These are phyloP conservation scores for Aspergillus sp. DNA, from an alignment of 2,329 filamentous ascomycete species.

Conservation along the genomic window DNA sequence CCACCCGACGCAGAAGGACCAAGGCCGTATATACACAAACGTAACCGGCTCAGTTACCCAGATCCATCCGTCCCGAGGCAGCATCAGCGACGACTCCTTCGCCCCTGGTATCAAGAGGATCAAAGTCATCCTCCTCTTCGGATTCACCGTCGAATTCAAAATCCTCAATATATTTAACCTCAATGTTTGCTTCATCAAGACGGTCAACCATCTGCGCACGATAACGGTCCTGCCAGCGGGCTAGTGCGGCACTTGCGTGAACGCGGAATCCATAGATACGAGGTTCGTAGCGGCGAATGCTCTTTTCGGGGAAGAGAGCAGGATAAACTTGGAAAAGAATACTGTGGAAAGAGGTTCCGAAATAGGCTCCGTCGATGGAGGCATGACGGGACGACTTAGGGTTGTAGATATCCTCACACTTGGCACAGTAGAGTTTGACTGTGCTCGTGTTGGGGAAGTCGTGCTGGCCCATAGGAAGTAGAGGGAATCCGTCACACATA, in stretches of 20 bases:
- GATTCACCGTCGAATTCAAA: conserved; percentile 53
- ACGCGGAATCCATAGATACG: conserved; percentile 93
- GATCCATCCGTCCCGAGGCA: conserved; percentile 30
- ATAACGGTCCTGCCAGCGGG: conserved; percentile 80
- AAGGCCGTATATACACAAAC: background rate
- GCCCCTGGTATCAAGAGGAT: conserved; percentile 12
- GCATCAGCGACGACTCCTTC: conserved; percentile 20
- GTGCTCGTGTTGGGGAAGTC: conserved; percentile 81
- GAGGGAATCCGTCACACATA: conserved; percentile 83
- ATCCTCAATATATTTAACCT: conserved; percentile 68
- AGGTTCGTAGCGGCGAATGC: conserved; percentile 74
- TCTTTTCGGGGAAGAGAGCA: conserved; percentile 78
- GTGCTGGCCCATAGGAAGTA: conserved; percentile 89
- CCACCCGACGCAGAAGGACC: background rate
- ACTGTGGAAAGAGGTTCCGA: conserved; percentile 96
- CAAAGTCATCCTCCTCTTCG: conserved; percentile 30
- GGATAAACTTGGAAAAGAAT: conserved; percentile 99
- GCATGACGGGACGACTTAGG: conserved; percentile 95
- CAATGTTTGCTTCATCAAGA: conserved; percentile 59
- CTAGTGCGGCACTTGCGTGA: conserved; percentile 76
- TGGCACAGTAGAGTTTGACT: conserved; percentile 93
- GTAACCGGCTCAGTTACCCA: conserved; percentile 21
- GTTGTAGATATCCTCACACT: conserved; percentile 98
- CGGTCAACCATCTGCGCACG: conserved; percentile 75
- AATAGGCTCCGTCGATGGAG: conserved; percentile 93